Evolutionary conservation across 1,139 yeast genomes (phyloP).

Genomic region (Candida sp.): DNA sequence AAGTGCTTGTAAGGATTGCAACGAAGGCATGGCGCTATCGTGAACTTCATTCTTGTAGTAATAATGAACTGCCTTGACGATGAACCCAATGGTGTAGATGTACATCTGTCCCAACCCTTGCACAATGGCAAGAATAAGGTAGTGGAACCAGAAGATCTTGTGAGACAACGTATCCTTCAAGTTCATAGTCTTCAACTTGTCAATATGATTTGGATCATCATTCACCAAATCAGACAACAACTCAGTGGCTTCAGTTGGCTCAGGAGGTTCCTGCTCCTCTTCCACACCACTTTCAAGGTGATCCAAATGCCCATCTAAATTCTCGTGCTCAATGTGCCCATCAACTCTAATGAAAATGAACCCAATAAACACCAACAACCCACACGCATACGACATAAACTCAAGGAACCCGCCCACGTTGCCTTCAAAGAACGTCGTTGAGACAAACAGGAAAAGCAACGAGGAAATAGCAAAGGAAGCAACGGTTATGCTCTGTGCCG

Average conservation of each 20-base stretch:
- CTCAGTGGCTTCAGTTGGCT: slow-evolving; percentile 8
- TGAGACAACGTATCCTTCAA: slow-evolving; percentile 23
- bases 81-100: slow-evolving; percentile 74
- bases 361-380: slow-evolving; percentile 29
- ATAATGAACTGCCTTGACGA: slow-evolving; percentile 55
- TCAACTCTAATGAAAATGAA: slow-evolving; percentile 34
- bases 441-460: slow-evolving; percentile 28
- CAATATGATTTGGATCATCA: slow-evolving; percentile 1
- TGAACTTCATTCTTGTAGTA: slow-evolving; percentile 27
- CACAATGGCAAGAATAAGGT: slow-evolving; percentile 58
- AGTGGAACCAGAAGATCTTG: slow-evolving; percentile 51
- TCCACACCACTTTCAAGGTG: slow-evolving; percentile 14
- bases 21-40: slow-evolving; percentile 17
- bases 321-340: slow-evolving; percentile 25
- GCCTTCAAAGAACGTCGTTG: slow-evolving; percentile 23
- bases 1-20: slow-evolving; percentile 58
- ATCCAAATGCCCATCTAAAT: slow-evolving; percentile 1
- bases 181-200: slow-evolving; percentile 18
- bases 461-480: slow-evolving; percentile 44
- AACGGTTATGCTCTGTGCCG: slow-evolving; percentile 42
- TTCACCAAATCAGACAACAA: slow-evolving; percentile 9
- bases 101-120: slow-evolving; percentile 84
- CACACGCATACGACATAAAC: slow-evolving; percentile 27
- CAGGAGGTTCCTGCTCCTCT: slow-evolving; percentile 4
- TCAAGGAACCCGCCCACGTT: slow-evolving; percentile 26